phyloP scores from a whole-genome alignment of 148 eudicot species.

The Vaccinium myrtillus region DNA sequence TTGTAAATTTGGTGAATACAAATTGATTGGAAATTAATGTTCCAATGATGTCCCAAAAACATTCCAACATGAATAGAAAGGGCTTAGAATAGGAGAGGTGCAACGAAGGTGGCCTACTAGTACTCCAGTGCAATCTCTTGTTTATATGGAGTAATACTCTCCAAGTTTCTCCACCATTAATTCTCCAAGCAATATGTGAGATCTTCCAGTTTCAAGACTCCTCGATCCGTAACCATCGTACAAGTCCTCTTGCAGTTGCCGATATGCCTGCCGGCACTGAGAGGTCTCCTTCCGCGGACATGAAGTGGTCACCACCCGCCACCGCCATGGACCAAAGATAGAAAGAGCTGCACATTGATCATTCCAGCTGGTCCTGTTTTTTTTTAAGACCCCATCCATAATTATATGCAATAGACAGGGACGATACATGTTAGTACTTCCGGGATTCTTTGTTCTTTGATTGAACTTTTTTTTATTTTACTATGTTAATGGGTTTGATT shows the following conservation, averaged over 20 bases:
- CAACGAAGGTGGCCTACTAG: no score
- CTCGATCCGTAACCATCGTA: slow-evolving; percentile 36
- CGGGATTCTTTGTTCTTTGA: not conserved
- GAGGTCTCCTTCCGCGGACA: slow-evolving; percentile 24
- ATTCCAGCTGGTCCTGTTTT: not conserved
- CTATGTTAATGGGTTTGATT: no score
- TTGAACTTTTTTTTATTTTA: no score
- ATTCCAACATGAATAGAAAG: no score
- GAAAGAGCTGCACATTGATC: not conserved
- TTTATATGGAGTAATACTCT: slow-evolving; percentile 34
- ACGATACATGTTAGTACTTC: not conserved
- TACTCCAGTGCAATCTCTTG: slow-evolving; percentile 30
- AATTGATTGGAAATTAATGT: no score
- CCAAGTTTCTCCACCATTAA: slow-evolving; percentile 32
- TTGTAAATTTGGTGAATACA: no score
- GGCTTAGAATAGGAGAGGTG: no score
- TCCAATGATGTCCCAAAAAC: no score
- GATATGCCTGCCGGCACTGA: slow-evolving; percentile 38
- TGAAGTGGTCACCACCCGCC: not conserved
- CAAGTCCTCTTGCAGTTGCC: not conserved
- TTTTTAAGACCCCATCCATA: no score
- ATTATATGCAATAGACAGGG: no score
- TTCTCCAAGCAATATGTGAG: slow-evolving; percentile 32
- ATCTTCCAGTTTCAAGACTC: slow-evolving; percentile 28
- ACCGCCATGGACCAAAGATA: not conserved